These are phyloP conservation scores for Diaporthe humulicola DNA, from an alignment of 2,329 filamentous ascomycete species.

Conservation along the genomic window DNA sequence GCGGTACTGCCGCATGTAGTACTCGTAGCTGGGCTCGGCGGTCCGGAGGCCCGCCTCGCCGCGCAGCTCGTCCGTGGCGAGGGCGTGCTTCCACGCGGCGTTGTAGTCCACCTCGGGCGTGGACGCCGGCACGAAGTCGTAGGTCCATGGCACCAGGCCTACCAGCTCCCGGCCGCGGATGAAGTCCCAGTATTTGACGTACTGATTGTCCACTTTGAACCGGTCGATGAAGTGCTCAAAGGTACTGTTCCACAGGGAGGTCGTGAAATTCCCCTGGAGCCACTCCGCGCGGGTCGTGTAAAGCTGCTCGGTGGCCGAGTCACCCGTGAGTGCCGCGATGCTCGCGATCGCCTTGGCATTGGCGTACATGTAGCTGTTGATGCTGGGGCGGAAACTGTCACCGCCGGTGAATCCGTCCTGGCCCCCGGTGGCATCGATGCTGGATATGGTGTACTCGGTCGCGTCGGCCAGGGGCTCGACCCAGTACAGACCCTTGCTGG, in stretches of 20 bases:
- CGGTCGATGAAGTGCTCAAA: constrained; percentile 59
- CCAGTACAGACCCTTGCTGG: constrained; percentile 55
- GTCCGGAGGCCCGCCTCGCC: constrained; percentile 52
- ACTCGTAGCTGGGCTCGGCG: constrained; percentile 57
- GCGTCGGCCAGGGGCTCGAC: constrained; percentile 58
- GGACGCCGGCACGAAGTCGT: constrained; percentile 55
- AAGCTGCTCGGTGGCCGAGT: constrained; percentile 40
- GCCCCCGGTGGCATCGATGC: constrained; percentile 56
- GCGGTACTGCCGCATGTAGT: constrained; percentile 59
- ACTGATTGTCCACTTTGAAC: constrained; percentile 53
- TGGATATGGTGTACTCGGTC: constrained; percentile 59
- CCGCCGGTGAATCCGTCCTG: constrained; percentile 56
- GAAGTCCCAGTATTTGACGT: constrained; percentile 54
- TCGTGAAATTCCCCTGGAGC: constrained; percentile 53
- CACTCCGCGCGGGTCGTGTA: constrained; percentile 49
- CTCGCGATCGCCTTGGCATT: constrained; percentile 57
- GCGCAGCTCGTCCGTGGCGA: constrained; percentile 46
- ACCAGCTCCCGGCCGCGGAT: constrained; percentile 59
- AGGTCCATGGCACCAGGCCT: constrained; percentile 58
- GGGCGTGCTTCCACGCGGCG: constrained; percentile 52
- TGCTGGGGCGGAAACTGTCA: constrained; percentile 56
- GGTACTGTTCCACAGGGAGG: constrained; percentile 57
- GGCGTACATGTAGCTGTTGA: constrained; percentile 59
- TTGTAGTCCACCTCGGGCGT: constrained; percentile 47
- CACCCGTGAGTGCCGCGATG: constrained; percentile 50